A percentile compares a stretch with the other conserved stretches of the same genome.
These are phyloP conservation scores for Zychaea mexicana DNA, from an alignment of 371 early-diverging fungal genomes.

Conservation along the genomic window DNA sequence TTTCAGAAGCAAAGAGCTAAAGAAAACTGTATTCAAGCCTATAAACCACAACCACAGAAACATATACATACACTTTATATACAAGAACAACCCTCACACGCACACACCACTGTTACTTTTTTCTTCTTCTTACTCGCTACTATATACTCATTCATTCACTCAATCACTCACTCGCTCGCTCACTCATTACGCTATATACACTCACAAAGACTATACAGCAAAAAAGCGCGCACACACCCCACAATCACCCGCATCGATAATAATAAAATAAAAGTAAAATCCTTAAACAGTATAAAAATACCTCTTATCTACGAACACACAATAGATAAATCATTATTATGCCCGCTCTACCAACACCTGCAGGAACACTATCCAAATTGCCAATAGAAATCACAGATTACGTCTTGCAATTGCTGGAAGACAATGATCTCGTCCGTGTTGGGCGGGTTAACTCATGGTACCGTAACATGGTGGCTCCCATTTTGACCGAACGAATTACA, in stretches of 20 bases:
- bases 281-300: background rate
- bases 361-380: background rate
- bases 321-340: background rate
- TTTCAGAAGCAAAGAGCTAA: constrained; percentile 34
- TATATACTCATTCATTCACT: too few relatives aligned
- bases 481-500: background rate
- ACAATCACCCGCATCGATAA: background rate
- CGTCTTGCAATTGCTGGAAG: background rate
- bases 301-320: background rate
- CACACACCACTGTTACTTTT: too few relatives aligned
- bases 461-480: background rate
- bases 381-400: background rate
- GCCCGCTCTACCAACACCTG: background rate
- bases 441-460: background rate
- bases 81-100: background rate
- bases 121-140: too few relatives aligned
- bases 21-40: background rate
- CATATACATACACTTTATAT: background rate
- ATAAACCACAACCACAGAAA: too few relatives aligned
- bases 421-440: background rate
- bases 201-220: background rate
- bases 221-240: background rate
- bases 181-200: background rate
- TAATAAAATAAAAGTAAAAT: background rate
- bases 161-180: background rate